phyloP scores from a whole-genome alignment of 345 rosid genomes.

The Combretum micranthum region DNA sequence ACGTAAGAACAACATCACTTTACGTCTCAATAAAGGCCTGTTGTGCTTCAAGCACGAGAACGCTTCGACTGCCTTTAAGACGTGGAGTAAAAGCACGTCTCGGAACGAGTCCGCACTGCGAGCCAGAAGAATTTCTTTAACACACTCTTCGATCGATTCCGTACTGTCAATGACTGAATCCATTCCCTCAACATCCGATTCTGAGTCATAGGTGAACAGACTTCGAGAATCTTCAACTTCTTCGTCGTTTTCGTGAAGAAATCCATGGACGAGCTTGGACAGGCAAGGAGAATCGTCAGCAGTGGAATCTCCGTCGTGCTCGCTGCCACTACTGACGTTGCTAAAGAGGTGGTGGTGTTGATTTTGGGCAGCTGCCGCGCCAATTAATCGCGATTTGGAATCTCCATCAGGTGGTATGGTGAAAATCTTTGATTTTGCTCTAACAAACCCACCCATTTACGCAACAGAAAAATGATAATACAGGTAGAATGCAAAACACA shows the following conservation, averaged over 20 bases:
- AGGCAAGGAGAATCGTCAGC: conserved; percentile 57
- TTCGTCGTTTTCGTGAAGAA: conserved; percentile 47
- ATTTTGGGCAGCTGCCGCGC: not conserved
- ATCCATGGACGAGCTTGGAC: conserved; percentile 68
- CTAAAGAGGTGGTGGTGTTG: conserved; percentile 15
- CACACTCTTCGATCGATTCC: conserved; percentile 26
- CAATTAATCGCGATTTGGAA: conserved; percentile 59
- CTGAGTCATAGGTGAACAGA: conserved; percentile 26
- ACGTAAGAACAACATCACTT: conserved; percentile 51
- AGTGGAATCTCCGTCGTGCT: conserved; percentile 47
- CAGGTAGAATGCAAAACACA: too few relatives aligned
- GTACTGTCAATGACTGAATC: conserved; percentile 24
- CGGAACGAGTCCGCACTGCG: conserved; percentile 35
- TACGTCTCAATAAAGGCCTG: conserved; percentile 36
- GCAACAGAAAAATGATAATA: too few relatives aligned
- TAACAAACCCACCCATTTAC: conserved; percentile 24
- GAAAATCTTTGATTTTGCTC: conserved; percentile 39
- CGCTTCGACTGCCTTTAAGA: conserved; percentile 38
- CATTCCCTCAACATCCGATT: conserved; percentile 21
- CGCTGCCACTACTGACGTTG: conserved; percentile 71
- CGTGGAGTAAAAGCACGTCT: conserved; percentile 31
- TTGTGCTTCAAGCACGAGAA: conserved; percentile 25
- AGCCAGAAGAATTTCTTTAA: conserved; percentile 1
- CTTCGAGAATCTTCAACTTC: not conserved
- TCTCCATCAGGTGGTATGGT: conserved; percentile 53